Evolutionary conservation across 306 rosid species (phyloP).

Genomic region (Biancaea sappan): DNA sequence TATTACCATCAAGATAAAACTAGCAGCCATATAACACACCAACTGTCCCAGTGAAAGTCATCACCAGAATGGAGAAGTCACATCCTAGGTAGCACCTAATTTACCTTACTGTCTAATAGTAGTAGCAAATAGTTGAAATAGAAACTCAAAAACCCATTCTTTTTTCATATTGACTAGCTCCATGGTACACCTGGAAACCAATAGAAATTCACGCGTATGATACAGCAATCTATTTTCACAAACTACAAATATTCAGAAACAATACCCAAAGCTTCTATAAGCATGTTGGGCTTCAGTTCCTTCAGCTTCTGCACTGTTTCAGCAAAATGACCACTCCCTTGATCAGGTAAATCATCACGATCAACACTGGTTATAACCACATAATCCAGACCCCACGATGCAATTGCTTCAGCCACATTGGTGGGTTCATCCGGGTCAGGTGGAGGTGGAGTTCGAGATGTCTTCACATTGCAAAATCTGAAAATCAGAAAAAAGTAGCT

Average conservation of each 20-base stretch:
- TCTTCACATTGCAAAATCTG: slow-evolving; percentile 98
- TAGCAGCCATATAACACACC: background rate
- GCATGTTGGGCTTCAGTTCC: slow-evolving; percentile 83
- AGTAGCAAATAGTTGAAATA: background rate
- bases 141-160: background rate
- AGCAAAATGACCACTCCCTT: slow-evolving; percentile 95
- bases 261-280: slow-evolving; percentile 92
- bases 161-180: background rate
- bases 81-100: background rate
- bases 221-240: slow-evolving; percentile 22
- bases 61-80: background rate
- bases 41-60: background rate
- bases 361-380: slow-evolving; percentile 99
- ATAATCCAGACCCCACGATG: slow-evolving; percentile 97
- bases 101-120: background rate
- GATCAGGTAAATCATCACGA: slow-evolving; percentile 94
- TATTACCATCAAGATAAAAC: background rate
- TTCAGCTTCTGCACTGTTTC: slow-evolving; percentile 93
- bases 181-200: background rate
- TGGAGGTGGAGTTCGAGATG: slow-evolving; percentile 93
- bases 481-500: background rate
- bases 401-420: slow-evolving; percentile 99
- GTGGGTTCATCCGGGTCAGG: slow-evolving; percentile 94
- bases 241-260: slow-evolving; percentile 13
- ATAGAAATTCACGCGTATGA: background rate